Conservation (phyloP, 768 basidiomycete species). For the Vishniacozyma victoriae region DNA sequence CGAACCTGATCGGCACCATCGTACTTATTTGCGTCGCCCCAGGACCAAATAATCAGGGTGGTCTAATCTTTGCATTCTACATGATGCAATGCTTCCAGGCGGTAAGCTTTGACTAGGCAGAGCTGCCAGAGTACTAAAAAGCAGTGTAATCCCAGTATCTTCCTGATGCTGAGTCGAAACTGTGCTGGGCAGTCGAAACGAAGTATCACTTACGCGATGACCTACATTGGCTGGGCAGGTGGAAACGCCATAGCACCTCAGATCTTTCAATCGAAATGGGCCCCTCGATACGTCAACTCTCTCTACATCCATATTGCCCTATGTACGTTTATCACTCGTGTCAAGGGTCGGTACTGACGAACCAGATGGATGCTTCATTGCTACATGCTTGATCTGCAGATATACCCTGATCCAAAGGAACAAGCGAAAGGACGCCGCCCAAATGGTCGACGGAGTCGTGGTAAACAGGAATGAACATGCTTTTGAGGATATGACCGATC, state of each 20-base stretch:
- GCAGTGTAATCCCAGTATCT: conserved; percentile 49
- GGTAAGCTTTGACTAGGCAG: no score
- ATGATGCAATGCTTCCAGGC: conserved; percentile 30
- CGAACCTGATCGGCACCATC: conserved; percentile 53
- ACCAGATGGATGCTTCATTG: conserved; percentile 8
- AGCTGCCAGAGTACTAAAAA: no score
- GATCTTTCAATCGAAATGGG: conserved; percentile 53
- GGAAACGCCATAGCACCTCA: conserved; percentile 55
- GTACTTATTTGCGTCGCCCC: conserved; percentile 53
- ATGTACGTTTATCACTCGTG: no score
- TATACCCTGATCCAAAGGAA: conserved; percentile 4
- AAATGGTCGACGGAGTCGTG: not conserved
- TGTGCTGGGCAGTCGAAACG: conserved; percentile 54
- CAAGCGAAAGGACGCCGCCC: conserved; percentile 6
- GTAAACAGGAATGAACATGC: conserved; percentile 6
- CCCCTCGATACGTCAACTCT: conserved; percentile 50
- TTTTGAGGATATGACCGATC: conserved; percentile 26
- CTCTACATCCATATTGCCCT: conserved; percentile 4
- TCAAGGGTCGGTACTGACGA: no score
- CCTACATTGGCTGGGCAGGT: conserved; percentile 54
- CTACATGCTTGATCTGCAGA: conserved; percentile 5
- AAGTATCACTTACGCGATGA: conserved; percentile 52
- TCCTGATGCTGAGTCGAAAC: conserved; percentile 54
- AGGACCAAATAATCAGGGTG: conserved; percentile 49
- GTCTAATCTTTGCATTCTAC: conserved; percentile 54